phyloP scores from a whole-genome alignment of 1,284 basidiomycete genomes.

The Cryptococcus sp. region DNA sequence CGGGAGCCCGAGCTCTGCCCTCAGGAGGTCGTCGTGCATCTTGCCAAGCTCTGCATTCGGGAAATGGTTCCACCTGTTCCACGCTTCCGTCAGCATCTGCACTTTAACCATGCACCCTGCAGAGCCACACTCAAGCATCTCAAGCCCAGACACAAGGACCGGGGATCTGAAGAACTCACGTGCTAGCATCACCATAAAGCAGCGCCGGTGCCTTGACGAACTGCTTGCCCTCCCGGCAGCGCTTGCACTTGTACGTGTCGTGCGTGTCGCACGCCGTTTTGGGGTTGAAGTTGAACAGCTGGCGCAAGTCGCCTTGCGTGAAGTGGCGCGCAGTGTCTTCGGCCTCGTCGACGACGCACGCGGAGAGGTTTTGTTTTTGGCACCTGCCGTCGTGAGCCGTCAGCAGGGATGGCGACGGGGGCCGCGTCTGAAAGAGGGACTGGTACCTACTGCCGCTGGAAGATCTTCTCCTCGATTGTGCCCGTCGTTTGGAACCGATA shows the following conservation, averaged over 20 bases:
- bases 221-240: conserved; percentile 87
- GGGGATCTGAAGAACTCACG: no score
- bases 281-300: conserved; percentile 90
- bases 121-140: no score
- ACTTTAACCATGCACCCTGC: background rate
- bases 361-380: conserved; percentile 93
- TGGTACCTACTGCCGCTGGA: conserved; percentile 68
- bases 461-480: conserved; percentile 98
- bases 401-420: no score
- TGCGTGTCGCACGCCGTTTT: conserved; percentile 89
- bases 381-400: conserved; percentile 59
- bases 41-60: conserved; percentile 80
- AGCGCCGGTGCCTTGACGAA: conserved; percentile 75
- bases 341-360: conserved; percentile 95
- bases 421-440: background rate
- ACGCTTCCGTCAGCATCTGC: background rate
- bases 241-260: conserved; percentile 95
- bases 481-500: conserved; percentile 98
- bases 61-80: conserved; percentile 90
- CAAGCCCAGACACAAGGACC: no score
- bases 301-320: conserved; percentile 80
- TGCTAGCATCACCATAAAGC: conserved; percentile 95
- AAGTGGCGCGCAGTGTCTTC: conserved; percentile 95
- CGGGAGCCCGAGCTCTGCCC: conserved; percentile 78
- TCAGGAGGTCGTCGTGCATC: conserved; percentile 92